phyloP scores from a whole-genome alignment of 2,329 filamentous ascomycete species.

The Apiospora phragmitis region DNA sequence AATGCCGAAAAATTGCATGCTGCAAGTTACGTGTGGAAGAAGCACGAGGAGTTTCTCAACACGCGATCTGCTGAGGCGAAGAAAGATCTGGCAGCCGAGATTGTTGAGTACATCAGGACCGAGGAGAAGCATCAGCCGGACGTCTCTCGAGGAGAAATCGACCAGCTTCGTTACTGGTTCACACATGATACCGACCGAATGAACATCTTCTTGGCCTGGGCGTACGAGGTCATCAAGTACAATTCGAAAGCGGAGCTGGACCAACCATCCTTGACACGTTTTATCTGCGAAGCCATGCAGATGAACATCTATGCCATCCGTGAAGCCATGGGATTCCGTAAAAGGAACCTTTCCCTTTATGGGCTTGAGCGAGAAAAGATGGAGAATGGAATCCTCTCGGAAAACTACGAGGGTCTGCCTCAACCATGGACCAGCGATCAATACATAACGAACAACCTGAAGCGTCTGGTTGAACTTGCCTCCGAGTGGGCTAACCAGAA shows the following conservation, averaged over 20 bases:
- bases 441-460: conserved; percentile 61
- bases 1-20: conserved; percentile 89
- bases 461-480: conserved; percentile 59
- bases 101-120: conserved; percentile 75
- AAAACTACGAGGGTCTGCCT: conserved; percentile 68
- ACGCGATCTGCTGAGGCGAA: conserved; percentile 60
- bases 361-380: conserved; percentile 70
- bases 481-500: conserved; percentile 55
- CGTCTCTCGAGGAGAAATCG: conserved; percentile 67
- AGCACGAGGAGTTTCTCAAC: conserved; percentile 70
- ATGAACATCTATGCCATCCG: conserved; percentile 70
- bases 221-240: conserved; percentile 73
- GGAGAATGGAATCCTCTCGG: conserved; percentile 61
- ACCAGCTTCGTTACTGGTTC: conserved; percentile 85
- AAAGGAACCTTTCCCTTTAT: conserved; percentile 68
- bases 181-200: conserved; percentile 72
- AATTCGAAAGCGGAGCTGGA: conserved; percentile 64
- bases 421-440: conserved; percentile 83
- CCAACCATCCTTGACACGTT: conserved; percentile 51
- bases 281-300: conserved; percentile 67
- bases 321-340: conserved; percentile 69
- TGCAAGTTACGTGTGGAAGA: conserved; percentile 76
- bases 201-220: conserved; percentile 76
- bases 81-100: conserved; percentile 70
- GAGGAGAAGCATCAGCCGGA: conserved; percentile 71